A percentile compares a stretch with the other conserved stretches of the same genome.
Evolutionary conservation across 257 asterid species (phyloP).

Genomic region (Nicotiana attenuata): DNA sequence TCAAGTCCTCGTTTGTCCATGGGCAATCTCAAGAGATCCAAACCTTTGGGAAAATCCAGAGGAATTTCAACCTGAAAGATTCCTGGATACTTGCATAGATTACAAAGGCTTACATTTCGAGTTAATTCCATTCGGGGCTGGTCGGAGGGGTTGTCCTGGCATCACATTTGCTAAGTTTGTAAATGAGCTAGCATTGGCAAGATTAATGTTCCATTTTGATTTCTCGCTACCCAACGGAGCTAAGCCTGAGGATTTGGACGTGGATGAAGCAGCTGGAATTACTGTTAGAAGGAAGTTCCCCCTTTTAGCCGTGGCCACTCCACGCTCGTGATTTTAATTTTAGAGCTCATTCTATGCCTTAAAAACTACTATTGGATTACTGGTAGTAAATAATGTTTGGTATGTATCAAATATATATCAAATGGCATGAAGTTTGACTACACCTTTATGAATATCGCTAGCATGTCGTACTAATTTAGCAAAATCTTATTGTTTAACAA

Average conservation of each 20-base stretch:
- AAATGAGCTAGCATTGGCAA: slow-evolving; percentile 30
- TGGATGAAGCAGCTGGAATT: slow-evolving; percentile 32
- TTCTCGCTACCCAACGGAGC: slow-evolving; percentile 30
- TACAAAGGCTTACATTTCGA: slow-evolving; percentile 24
- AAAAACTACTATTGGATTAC: too few relatives aligned
- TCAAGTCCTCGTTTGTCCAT: slow-evolving; percentile 12
- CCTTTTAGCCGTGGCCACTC: slow-evolving; percentile 29
- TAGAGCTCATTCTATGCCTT: too few relatives aligned
- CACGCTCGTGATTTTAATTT: not conserved
- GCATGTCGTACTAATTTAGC: too few relatives aligned
- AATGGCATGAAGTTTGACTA: too few relatives aligned
- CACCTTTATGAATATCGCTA: too few relatives aligned
- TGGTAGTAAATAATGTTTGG: too few relatives aligned
- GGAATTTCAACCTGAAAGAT: slow-evolving; percentile 31
- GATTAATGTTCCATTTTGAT: slow-evolving; percentile 30
- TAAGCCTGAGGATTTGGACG: slow-evolving; percentile 28
- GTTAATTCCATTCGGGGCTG: slow-evolving; percentile 45
- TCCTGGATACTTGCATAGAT: slow-evolving; percentile 17
- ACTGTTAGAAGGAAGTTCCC: slow-evolving; percentile 23
- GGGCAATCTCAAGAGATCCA: slow-evolving; percentile 34
- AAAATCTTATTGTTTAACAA: too few relatives aligned
- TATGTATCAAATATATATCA: too few relatives aligned
- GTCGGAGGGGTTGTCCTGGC: slow-evolving; percentile 41
- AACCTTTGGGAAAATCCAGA: slow-evolving; percentile 23
- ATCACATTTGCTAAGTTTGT: slow-evolving; percentile 17